A percentile compares a stretch with the other conserved stretches of the same genome.
Evolutionary conservation across 2,329 filamentous ascomycete genomes (phyloP).

Genomic region (Fonsecaea pedrosoi): DNA sequence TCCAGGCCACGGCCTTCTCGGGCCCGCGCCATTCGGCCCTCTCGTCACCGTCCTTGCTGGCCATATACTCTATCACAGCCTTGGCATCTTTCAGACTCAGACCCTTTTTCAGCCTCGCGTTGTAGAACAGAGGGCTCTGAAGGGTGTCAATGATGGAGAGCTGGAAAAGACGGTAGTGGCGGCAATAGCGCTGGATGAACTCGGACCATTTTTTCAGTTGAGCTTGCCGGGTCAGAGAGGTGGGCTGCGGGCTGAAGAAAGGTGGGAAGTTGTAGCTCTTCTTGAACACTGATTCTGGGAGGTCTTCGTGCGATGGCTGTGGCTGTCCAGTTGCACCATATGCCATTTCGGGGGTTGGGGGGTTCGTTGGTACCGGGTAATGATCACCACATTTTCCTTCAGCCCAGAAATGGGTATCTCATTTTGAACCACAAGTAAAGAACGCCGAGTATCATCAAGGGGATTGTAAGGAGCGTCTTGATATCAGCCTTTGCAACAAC

Average conservation of each 20-base stretch:
- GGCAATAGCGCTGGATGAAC: constrained; percentile 83
- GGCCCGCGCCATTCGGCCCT: constrained; percentile 65
- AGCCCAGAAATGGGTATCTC: not conserved
- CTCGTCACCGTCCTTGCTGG: constrained; percentile 57
- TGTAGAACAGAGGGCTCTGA: constrained; percentile 65
- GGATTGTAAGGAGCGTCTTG: not conserved
- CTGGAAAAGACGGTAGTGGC: constrained; percentile 75
- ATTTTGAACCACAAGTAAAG: not conserved
- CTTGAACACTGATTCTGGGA: constrained; percentile 49
- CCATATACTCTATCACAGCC: constrained; percentile 64
- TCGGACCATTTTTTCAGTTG: constrained; percentile 82
- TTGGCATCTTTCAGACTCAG: constrained; percentile 61
- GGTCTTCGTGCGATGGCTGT: constrained; percentile 10
- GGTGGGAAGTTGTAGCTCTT: constrained; percentile 60
- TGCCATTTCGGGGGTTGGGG: not conserved
- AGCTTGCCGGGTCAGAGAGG: constrained; percentile 51
- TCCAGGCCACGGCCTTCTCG: constrained; percentile 39
- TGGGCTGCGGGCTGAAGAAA: constrained; percentile 58
- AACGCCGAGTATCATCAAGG: not conserved
- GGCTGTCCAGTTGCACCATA: constrained; percentile 20
- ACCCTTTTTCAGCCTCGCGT: constrained; percentile 51
- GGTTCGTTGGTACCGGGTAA: not conserved
- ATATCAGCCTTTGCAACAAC: not conserved
- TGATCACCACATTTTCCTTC: constrained; percentile 1
- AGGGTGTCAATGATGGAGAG: constrained; percentile 70